Evolutionary conservation across 179 eudicot species (phyloP).

Genomic region (Drosera spatulata): DNA sequence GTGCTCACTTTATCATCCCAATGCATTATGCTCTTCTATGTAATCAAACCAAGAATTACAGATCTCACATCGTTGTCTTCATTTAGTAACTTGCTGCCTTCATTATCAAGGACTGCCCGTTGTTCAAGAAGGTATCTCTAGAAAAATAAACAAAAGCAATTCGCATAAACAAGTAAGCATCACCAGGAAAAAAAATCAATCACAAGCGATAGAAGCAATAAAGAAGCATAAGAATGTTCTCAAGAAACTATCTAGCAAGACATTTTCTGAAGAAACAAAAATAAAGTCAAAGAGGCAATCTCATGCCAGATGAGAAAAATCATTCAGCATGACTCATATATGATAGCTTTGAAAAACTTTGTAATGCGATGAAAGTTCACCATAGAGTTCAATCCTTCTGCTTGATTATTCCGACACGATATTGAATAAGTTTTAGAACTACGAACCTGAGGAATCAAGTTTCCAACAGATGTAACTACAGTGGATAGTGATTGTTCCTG

Average conservation of each 20-base stretch:
- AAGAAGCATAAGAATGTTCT: too few species aligned
- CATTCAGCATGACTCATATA: not conserved
- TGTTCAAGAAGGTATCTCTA: constrained; percentile 91
- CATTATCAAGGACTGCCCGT: constrained; percentile 65
- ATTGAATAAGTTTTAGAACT: not conserved
- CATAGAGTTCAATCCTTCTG: not conserved
- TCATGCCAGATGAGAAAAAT: too few species aligned
- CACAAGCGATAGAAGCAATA: too few species aligned
- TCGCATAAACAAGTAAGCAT: too few species aligned
- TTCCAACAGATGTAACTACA: constrained; percentile 68
- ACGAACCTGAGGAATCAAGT: constrained; percentile 83
- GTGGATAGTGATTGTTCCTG: constrained; percentile 91
- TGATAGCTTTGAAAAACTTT: not conserved
- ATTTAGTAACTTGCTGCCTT: constrained; percentile 81
- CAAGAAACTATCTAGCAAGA: not conserved
- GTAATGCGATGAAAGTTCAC: not conserved
- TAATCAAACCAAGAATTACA: constrained; percentile 25
- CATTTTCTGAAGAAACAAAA: not conserved
- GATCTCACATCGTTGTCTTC: constrained; percentile 92
- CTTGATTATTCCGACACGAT: not conserved
- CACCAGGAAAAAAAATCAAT: too few species aligned
- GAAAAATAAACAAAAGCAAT: constrained; percentile 2
- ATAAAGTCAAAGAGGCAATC: too few species aligned
- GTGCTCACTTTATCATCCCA: not conserved
- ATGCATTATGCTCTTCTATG: not conserved